Base-by-base conservation (phyloP, 23 red algal genomes). In the Agarophyton chilense region DNA sequence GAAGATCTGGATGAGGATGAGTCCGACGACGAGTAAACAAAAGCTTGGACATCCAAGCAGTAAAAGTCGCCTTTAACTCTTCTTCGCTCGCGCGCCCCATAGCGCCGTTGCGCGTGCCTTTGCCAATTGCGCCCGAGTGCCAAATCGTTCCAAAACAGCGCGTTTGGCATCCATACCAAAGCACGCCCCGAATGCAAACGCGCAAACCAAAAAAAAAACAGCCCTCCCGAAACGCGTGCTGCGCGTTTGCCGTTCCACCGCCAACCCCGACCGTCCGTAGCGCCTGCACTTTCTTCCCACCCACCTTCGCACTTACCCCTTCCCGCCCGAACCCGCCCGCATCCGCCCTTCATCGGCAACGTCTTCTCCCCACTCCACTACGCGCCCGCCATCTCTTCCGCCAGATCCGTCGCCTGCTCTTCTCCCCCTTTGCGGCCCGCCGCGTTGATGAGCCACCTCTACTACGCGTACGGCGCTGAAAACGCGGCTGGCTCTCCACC, bases 1-100 rank as follows among this genome's bases (percentile, higher is more conserved):
- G 93, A 99, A 32, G 89, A 99, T 29, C 79, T 84, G 16, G 93
- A 95, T 42, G 83, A 96, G 38, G 93, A 95, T 16, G 91, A 86
- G 18, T 80, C 73, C 9, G 91, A 94, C 50, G 91, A 94, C 7
- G 91, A 94, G 51, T 94, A 79, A 74, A 18, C 25, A 19, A 18
- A 8, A 21, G 4, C 22, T 2, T 2, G 22, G 25, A 8, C 56
- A 24, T 32, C 18, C 24, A 2, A 31, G 56, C 56, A 32, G 56
- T 61, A 32, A 32, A 61, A 18, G 18, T 2, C 56, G n/a, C 4
- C 24, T 4, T 17, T 17, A 11, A 22, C 21, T 6, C 21, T 12
- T 26, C 31, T 26, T 9, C 60, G 1, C 60, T 31, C 5, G 60
- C 19, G 22, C 19, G 22, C 55, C 22, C 55, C 2, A 17, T 2